Evolutionary conservation across 257 asterid genomes (phyloP).

Genomic region (Misopates orontium): DNA sequence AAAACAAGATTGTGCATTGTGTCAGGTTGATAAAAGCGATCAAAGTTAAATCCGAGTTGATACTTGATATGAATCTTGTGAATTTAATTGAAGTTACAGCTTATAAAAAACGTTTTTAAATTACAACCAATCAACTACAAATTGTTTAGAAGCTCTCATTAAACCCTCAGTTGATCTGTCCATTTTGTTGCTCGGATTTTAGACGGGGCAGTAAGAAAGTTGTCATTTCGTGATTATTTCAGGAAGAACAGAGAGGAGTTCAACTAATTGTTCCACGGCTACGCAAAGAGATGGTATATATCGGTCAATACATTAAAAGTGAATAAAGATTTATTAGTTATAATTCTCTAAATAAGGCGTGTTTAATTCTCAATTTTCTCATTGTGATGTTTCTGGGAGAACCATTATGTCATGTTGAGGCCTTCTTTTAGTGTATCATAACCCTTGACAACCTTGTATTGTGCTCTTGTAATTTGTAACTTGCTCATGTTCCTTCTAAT

Average conservation of each 20-base stretch:
- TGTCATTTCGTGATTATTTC: constrained; percentile 16
- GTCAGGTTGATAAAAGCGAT: constrained; percentile 1
- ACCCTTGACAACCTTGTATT: no score
- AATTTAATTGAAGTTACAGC: neutral
- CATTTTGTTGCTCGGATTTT: neutral
- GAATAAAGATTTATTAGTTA: constrained; percentile 16
- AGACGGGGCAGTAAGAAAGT: constrained; percentile 12
- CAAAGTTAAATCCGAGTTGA: neutral
- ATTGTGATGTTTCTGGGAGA: constrained; percentile 4
- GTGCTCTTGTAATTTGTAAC: constrained; percentile 21
- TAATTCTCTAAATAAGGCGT: constrained; percentile 26
- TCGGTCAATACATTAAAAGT: constrained; percentile 5
- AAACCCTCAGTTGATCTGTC: neutral
- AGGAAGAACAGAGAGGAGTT: constrained; percentile 26
- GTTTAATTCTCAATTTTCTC: constrained; percentile 17
- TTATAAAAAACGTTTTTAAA: constrained; percentile 12
- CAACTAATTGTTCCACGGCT: constrained; percentile 23
- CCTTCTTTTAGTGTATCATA: constrained; percentile 12
- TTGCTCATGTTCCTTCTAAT: neutral
- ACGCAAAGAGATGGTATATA: constrained; percentile 17
- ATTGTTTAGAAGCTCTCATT: constrained; percentile 3
- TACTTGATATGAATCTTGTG: neutral
- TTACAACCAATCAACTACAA: constrained; percentile 7
- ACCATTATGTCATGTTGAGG: constrained; percentile 13
- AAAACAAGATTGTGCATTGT: neutral